Evolutionary conservation across 805 yeast species (phyloP).

Genomic region (Teunomyces barrocoloradensis): DNA sequence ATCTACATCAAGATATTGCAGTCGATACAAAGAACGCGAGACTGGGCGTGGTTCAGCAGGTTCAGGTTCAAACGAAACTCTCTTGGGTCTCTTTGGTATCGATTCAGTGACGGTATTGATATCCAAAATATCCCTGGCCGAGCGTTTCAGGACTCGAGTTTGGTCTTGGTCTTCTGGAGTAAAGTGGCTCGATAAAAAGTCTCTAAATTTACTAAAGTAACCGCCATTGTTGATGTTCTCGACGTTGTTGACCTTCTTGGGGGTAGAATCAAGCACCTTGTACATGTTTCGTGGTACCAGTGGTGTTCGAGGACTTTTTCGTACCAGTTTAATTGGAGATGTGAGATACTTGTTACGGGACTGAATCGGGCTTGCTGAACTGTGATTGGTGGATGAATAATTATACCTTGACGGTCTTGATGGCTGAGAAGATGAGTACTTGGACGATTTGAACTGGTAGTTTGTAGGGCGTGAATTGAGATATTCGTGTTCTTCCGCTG

Average conservation of each 20-base stretch:
- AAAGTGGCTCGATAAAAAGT: not conserved
- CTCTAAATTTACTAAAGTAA: not conserved
- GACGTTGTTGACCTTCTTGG: not conserved
- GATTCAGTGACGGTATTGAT: slow-evolving; percentile 3
- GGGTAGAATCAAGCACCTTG: not conserved
- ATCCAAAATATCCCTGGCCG: slow-evolving; percentile 14
- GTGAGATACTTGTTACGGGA: slow-evolving; percentile 1
- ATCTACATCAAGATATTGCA: slow-evolving; percentile 8
- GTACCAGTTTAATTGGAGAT: slow-evolving; percentile 1
- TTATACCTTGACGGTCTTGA: not conserved
- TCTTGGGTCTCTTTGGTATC: slow-evolving; percentile 6
- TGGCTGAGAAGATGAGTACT: not conserved
- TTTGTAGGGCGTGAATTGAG: slow-evolving; percentile 2
- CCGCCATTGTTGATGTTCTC: not conserved
- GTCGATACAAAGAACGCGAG: not conserved
- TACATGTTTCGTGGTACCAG: not conserved
- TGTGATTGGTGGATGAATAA: not conserved
- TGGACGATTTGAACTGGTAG: not conserved
- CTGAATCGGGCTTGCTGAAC: not conserved
- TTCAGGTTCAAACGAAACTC: slow-evolving; percentile 12
- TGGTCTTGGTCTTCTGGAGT: not conserved
- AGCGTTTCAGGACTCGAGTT: slow-evolving; percentile 10
- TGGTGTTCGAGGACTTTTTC: slow-evolving; percentile 1
- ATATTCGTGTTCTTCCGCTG: slow-evolving; percentile 1
- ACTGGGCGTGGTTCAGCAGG: not conserved